A percentile compares a stretch with the other conserved stretches of the same genome.
Conservation (phyloP, 257 asterid species). For the Eustoma russellianum region DNA sequence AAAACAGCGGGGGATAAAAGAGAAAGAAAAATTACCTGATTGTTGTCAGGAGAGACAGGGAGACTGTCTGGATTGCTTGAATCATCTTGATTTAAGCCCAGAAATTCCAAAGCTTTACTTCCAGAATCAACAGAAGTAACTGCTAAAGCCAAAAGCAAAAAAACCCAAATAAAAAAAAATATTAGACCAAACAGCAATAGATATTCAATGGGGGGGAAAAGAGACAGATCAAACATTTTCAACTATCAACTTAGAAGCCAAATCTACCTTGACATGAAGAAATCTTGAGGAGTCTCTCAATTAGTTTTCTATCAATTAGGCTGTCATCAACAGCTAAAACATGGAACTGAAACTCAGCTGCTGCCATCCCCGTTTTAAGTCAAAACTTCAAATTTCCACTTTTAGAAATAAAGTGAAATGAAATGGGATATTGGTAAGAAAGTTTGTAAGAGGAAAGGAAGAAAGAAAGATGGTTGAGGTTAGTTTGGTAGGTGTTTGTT, state of each 20-base stretch:
- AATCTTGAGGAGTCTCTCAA: constrained; percentile 36
- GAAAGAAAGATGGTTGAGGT: background rate
- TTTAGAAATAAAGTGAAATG: background rate
- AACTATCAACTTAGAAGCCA: background rate
- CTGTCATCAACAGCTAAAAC: constrained; percentile 47
- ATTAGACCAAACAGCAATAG: background rate
- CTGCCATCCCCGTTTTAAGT: constrained; percentile 26
- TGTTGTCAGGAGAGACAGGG: constrained; percentile 26
- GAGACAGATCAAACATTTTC: background rate
- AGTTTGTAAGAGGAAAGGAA: background rate
- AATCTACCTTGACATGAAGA: constrained; percentile 38
- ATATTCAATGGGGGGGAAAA: no score
- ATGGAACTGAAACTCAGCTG: constrained; percentile 33
- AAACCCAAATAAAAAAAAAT: background rate
- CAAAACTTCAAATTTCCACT: background rate
- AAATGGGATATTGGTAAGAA: background rate
- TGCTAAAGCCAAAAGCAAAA: constrained; percentile 17
- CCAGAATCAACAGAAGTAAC: constrained; percentile 66
- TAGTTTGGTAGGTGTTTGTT: background rate
- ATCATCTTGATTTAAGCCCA: constrained; percentile 37
- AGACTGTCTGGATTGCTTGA: constrained; percentile 14
- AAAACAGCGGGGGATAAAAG: background rate
- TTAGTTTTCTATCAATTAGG: constrained; percentile 34
- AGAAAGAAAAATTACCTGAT: constrained; percentile 21
- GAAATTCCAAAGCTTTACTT: constrained; percentile 48